phyloP scores from a whole-genome alignment of 1,139 yeast genomes.

The Lodderomyces elongisporus region DNA sequence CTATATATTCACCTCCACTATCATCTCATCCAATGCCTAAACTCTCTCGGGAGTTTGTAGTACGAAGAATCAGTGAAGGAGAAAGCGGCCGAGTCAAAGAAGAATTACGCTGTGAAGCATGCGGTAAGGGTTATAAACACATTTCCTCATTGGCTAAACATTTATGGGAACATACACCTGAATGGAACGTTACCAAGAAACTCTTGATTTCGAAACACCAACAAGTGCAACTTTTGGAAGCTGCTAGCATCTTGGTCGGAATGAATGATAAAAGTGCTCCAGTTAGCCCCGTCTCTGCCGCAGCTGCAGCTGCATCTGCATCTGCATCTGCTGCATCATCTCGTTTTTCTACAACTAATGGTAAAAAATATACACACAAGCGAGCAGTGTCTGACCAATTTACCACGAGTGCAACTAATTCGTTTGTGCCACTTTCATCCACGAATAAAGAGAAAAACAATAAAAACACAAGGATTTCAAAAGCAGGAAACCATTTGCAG shows the following conservation, averaged over 20 bases:
- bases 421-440: conserved; percentile 10
- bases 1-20: conserved; percentile 6
- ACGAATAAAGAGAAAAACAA: no score
- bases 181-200: conserved; percentile 83
- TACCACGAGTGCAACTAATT: conserved; percentile 1
- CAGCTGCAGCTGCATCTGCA: no score
- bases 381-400: conserved; percentile 8
- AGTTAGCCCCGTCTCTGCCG: no score
- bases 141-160: conserved; percentile 74
- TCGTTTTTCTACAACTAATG: no score
- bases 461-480: neutral
- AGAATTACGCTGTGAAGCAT: conserved; percentile 80
- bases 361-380: no score
- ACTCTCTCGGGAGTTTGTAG: conserved; percentile 69
- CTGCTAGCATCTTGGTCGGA: conserved; percentile 79
- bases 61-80: conserved; percentile 77
- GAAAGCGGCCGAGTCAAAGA: conserved; percentile 81
- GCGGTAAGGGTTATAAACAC: conserved; percentile 88
- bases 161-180: conserved; percentile 81
- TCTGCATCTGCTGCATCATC: no score
- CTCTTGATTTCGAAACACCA: conserved; percentile 82
- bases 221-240: conserved; percentile 83
- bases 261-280: conserved; percentile 65
- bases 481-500: conserved; percentile 1
- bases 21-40: conserved; percentile 29